Evolutionary conservation across 192 early-diverging fungal genomes (phyloP).

Genomic region (Coemansia sp.): DNA sequence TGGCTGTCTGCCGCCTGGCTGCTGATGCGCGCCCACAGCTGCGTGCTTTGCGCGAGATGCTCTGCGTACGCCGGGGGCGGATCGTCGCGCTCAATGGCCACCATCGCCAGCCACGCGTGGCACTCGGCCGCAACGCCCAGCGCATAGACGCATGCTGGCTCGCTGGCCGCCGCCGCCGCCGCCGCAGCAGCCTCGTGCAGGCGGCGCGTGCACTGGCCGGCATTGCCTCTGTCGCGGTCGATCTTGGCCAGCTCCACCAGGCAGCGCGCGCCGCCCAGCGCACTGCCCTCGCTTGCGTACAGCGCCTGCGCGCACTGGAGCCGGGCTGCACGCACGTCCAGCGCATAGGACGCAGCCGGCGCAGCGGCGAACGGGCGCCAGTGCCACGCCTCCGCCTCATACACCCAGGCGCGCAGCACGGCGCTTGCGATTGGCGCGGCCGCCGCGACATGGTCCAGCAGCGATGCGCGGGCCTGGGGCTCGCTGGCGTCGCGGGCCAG

Average conservation of each 20-base stretch:
- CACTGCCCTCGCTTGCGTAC: slow-evolving; percentile 4
- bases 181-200: slow-evolving; percentile 28
- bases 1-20: not conserved
- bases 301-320: slow-evolving; percentile 12
- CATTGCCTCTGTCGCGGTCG: slow-evolving; percentile 20
- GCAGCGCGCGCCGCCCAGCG: slow-evolving; percentile 29
- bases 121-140: slow-evolving; percentile 24
- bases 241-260: slow-evolving; percentile 35
- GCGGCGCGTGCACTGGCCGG: not conserved
- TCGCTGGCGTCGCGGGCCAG: slow-evolving; percentile 19
- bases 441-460: slow-evolving; percentile 6
- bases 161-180: too few relatives aligned
- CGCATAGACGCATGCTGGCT: slow-evolving; percentile 11
- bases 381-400: slow-evolving; percentile 34
- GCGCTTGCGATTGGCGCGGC: not conserved
- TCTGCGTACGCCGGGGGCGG: not conserved
- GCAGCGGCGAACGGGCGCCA: slow-evolving; percentile 24
- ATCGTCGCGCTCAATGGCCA: slow-evolving; percentile 14
- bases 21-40: slow-evolving; percentile 20
- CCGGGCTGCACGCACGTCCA: not conserved
- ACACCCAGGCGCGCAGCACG: slow-evolving; percentile 30
- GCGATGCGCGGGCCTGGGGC: not conserved
- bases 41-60: slow-evolving; percentile 6
- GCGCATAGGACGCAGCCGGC: not conserved
- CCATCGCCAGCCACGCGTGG: slow-evolving; percentile 37